Evolutionary conservation across 2,329 filamentous ascomycete genomes (phyloP), one percentile per base, ranked within the genome.

Genomic region (Alternaria atra): DNA sequence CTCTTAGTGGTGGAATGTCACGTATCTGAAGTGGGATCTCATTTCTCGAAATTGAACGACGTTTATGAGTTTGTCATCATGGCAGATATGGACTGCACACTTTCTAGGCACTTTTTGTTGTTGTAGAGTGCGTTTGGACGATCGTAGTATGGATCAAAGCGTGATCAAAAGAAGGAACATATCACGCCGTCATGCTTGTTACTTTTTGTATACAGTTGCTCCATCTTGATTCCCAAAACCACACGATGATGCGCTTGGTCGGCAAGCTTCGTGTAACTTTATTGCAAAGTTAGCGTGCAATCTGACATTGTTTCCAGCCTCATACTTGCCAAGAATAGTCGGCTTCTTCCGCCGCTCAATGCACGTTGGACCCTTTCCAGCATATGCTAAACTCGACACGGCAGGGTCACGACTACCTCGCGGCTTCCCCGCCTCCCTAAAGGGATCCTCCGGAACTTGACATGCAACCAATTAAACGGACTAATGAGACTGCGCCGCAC

Each of bases 401-500:
- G 48, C 7, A 52, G 34, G 23, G 17, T 52, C 30, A 15, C 46
- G 17, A 17, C 17, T 48, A 34, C 30, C 17, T 25, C 46, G 30
- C 17, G 30, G 17, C 32, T 35, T 35, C 46, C 46, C 46, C 30
- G 9, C 46, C 2, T 2, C 35, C 12, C 46, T 48, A 34, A 15
- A 48, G 46, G 46, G 10, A n/a, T 32, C 59, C 67, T 25, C 76
- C 77, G 7, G 78, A 40, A 1, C 76, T 71, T 35, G 74, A 65
- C 29, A 59, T 67, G 15, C 80, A 77, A 67, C 78, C 80, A 58
- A 71, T 74, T 57, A 79, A 55, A 81, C 73, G 20, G 23, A 6
- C 30, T 0, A 23, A 23, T 34, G 30, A 15, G 12, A 48, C 30
- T 15, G 40, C 23, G 32, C 23, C 42, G 34, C 13, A 44, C 17